Base-by-base conservation (phyloP, 2,329 filamentous ascomycete genomes). In the Fusarium staphyleae region DNA sequence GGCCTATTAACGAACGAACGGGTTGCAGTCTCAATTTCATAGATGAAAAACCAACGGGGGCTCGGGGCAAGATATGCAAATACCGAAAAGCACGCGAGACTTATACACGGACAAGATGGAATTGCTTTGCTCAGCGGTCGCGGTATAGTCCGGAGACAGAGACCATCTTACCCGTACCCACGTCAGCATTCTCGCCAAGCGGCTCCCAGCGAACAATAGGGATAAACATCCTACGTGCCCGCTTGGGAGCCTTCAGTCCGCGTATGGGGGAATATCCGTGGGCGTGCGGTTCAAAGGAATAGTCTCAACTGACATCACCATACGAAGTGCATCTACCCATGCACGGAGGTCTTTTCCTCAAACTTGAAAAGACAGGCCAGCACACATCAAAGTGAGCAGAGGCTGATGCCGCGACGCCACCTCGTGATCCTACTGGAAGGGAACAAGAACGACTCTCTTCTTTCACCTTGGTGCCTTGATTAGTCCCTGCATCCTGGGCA, bases 31-130 rank as follows among this genome's bases (percentile, higher is more conserved):
- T 22, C 37, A 44, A 53, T 24, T 18, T 34, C 37, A 44, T 16
- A 42, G 40, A 30, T 5, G 12, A 12, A 30, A 52, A 43, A 40
- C 28, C 12, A 45, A 48, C 46, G 56, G 62, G 66, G 64, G 14
- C 43, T 8, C 6, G 33, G 33, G 33, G 41, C 43, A 55, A 62
- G 60, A 68, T 68, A 67, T 65, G 56, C 52, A 59, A 58, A 48
- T 14, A 47, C 44, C 18, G 15, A 44, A 34, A 40, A 43, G 35
- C 15, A 33, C 33, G 44, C 36, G 30, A 48, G 11, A 40, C 43
- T 47, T 24, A 9, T 49, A 58, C 60, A 56, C 50, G 22, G 34
- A 42, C 24, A 15, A 32, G 33, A 56, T 43, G 34, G 46, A 41
- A 48, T 29, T 40, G 54, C 43, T 42, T 40, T 15, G 16, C 30